phyloP scores from a whole-genome alignment of 768 basidiomycete genomes.

The Thelephora ganbajun region DNA sequence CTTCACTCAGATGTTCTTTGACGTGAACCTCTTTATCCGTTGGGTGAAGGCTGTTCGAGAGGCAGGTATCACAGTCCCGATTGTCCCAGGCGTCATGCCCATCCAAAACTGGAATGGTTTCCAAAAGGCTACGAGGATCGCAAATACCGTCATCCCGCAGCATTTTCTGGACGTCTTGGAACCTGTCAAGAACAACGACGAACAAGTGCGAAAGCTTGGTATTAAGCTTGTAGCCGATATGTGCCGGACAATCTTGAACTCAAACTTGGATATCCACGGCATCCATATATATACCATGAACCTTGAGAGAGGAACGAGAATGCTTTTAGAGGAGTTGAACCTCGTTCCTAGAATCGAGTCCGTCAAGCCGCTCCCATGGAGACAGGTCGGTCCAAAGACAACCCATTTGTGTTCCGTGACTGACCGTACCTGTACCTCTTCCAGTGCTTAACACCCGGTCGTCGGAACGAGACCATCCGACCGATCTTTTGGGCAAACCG shows the following conservation, averaged over 20 bases:
- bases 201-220: conserved; percentile 81
- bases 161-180: conserved; percentile 62
- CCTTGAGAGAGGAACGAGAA: conserved; percentile 86
- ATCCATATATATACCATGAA: conserved; percentile 98
- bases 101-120: conserved; percentile 97
- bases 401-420: neutral
- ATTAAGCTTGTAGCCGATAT: conserved; percentile 94
- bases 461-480: conserved; percentile 84
- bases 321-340: conserved; percentile 87
- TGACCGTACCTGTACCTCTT: conserved; percentile 7
- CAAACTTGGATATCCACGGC: conserved; percentile 71
- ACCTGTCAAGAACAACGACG: conserved; percentile 84
- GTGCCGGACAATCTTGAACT: conserved; percentile 76
- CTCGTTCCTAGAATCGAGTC: conserved; percentile 82
- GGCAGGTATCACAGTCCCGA: conserved; percentile 82
- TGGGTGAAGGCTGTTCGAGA: conserved; percentile 81
- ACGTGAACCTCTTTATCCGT: conserved; percentile 76
- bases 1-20: conserved; percentile 99
- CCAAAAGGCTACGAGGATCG: conserved; percentile 63
- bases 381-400: conserved; percentile 48
- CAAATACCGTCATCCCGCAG: conserved; percentile 69
- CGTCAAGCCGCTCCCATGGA: conserved; percentile 93
- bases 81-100: conserved; percentile 89
- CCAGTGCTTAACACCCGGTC: conserved; percentile 82
- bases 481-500: conserved; percentile 99